Evolutionary conservation across 2,329 filamentous ascomycete species (phyloP).

Genomic region (Fusarium sp.): DNA sequence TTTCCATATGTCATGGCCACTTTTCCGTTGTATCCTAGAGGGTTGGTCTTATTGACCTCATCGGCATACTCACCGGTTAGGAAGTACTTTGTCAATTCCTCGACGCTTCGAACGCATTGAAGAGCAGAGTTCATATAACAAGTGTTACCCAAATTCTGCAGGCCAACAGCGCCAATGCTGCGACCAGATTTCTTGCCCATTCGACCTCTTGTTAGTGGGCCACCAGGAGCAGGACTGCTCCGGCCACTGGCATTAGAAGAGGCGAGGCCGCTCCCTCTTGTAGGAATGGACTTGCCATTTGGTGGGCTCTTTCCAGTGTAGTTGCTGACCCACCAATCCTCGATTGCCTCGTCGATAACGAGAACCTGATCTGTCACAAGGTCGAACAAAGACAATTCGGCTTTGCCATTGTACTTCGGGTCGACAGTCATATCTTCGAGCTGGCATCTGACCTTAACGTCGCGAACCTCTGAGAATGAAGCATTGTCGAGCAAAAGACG

Average conservation of each 20-base stretch:
- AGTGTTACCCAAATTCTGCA: constrained; percentile 94
- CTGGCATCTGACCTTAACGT: constrained; percentile 44
- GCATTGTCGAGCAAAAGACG: constrained; percentile 64
- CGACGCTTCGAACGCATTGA: constrained; percentile 93
- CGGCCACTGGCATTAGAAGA: constrained; percentile 69
- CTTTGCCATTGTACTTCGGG: constrained; percentile 82
- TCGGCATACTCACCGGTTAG: constrained; percentile 79
- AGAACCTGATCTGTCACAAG: constrained; percentile 82
- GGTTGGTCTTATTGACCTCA: constrained; percentile 89
- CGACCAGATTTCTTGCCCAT: constrained; percentile 78
- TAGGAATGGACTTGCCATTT: constrained; percentile 58
- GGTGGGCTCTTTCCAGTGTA: constrained; percentile 56
- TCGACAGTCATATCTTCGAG: constrained; percentile 78
- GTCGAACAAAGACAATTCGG: constrained; percentile 75
- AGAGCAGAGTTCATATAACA: constrained; percentile 99
- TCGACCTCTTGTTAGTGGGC: constrained; percentile 79
- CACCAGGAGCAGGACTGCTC: constrained; percentile 75
- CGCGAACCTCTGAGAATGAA: constrained; percentile 64
- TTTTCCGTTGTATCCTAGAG: constrained; percentile 86
- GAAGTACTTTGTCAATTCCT: constrained; percentile 95
- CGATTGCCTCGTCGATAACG: constrained; percentile 85
- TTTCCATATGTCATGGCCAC: constrained; percentile 88
- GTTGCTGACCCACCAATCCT: constrained; percentile 71
- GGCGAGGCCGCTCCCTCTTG: constrained; percentile 47
- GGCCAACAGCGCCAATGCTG: constrained; percentile 82